Percentiles rank a stretch among this genome's conserved stretches.
phyloP scores from a whole-genome alignment of 2,329 filamentous ascomycete species.

The Neonectria sp. region DNA sequence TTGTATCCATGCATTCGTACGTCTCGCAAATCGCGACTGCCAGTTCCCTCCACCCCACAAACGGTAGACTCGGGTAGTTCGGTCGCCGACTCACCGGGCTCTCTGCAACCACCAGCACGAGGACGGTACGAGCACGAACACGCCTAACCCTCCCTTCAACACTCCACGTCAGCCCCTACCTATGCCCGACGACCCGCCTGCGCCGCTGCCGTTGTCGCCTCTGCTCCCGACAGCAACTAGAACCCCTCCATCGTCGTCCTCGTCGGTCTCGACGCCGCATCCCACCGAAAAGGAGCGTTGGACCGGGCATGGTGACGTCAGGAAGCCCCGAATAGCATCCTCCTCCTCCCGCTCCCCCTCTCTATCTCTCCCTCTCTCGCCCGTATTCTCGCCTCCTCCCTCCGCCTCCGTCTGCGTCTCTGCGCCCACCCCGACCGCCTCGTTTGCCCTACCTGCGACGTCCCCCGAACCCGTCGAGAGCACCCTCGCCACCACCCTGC shows the following conservation, averaged over 20 bases:
- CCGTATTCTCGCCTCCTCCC: conserved; percentile 8
- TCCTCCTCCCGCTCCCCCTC: conserved; percentile 18
- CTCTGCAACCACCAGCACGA: neutral
- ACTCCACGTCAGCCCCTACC: conserved; percentile 6
- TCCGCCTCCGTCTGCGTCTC: conserved; percentile 23
- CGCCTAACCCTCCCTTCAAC: neutral
- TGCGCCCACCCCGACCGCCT: conserved; percentile 21
- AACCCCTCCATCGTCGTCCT: neutral
- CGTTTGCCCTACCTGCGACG: conserved; percentile 19
- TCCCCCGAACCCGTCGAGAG: conserved; percentile 18
- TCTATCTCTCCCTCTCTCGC: conserved; percentile 20
- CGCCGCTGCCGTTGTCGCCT: neutral
- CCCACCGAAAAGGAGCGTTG: conserved; percentile 16
- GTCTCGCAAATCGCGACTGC: conserved; percentile 14
- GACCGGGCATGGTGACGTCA: conserved; percentile 48
- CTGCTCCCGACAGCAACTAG: neutral
- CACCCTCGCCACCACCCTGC: conserved; percentile 26
- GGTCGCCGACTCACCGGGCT: conserved; percentile 28
- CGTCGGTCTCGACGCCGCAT: conserved; percentile 6
- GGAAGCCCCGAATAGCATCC: conserved; percentile 33
- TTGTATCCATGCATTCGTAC: conserved; percentile 27
- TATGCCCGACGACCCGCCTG: conserved; percentile 2
- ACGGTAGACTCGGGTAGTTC: conserved; percentile 36
- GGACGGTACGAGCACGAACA: neutral
- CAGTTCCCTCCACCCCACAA: conserved; percentile 1